Conservation (phyloP, 805 yeast genomes). For the Suhomyces sp. region DNA sequence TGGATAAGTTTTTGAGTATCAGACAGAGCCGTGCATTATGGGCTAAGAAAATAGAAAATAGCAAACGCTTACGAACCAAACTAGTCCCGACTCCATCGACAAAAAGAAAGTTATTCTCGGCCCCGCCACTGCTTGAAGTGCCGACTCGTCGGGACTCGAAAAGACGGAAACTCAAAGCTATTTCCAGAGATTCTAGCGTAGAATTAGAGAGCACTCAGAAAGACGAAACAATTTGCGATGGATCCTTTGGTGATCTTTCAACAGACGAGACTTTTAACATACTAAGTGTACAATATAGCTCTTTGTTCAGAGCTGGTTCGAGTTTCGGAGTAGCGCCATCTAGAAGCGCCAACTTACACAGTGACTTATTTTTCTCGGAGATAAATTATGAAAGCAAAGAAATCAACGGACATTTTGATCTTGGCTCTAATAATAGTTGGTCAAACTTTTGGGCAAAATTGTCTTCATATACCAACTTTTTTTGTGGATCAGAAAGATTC, state of each 20-base stretch:
- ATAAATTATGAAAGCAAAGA: conserved; percentile 17
- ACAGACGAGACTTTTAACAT: conserved; percentile 8
- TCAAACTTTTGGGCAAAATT: conserved; percentile 3
- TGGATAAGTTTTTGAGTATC: conserved; percentile 6
- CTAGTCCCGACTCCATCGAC: background rate
- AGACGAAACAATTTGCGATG: background rate
- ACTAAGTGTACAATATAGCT: conserved; percentile 17
- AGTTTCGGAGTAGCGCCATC: conserved; percentile 10
- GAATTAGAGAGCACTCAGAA: background rate
- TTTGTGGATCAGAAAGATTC: conserved; percentile 1
- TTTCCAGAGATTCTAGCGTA: background rate
- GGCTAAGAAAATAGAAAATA: background rate
- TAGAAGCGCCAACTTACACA: background rate
- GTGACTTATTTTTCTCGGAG: conserved; percentile 18
- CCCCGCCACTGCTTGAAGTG: background rate
- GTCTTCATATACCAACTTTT: conserved; percentile 5
- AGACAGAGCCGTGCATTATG: conserved; percentile 3
- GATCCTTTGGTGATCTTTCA: background rate
- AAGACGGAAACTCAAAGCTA: background rate
- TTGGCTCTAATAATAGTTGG: background rate
- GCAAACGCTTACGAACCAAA: background rate
- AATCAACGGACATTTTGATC: conserved; percentile 17
- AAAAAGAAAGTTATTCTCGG: background rate
- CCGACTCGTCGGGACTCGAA: background rate
- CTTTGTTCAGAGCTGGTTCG: conserved; percentile 24